These are phyloP conservation scores for Hordeum pubiflorum DNA, from an alignment of 202 grass and related monocot species.

Conservation along the genomic window DNA sequence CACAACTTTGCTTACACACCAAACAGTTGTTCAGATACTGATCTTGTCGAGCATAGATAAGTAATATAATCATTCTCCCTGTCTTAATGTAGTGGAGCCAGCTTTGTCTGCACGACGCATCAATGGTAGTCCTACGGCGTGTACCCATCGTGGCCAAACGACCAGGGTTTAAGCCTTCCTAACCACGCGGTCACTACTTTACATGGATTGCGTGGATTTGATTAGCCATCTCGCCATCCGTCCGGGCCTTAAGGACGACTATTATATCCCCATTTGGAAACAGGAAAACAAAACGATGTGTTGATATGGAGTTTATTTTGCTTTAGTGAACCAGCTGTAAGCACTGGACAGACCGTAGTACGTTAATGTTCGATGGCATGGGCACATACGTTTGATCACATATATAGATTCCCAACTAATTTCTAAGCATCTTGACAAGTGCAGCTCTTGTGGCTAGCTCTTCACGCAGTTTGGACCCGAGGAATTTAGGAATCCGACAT, in stretches of 20 bases:
- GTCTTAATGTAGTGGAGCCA: background rate
- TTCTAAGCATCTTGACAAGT: background rate
- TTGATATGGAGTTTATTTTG: background rate
- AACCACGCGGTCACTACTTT: background rate
- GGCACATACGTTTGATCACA: background rate
- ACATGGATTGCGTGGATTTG: background rate
- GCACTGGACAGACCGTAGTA: background rate
- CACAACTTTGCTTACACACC: conserved; percentile 31
- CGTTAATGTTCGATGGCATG: background rate
- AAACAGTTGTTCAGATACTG: conserved; percentile 38
- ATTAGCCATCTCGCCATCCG: background rate
- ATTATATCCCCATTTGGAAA: background rate
- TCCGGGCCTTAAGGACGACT: background rate
- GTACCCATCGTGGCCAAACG: background rate
- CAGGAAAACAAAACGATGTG: background rate
- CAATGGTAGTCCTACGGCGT: background rate
- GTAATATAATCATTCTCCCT: background rate
- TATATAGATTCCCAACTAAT: background rate
- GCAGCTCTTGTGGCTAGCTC: background rate
- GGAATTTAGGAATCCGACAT: conserved; percentile 14
- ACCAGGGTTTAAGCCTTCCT: background rate
- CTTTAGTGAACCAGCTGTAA: background rate
- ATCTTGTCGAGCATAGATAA: conserved; percentile 19
- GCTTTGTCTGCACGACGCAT: background rate
- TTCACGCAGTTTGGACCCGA: background rate